Evolutionary conservation across 805 yeast genomes (phyloP).

Genomic region (Wickerhamiella kazuoi): DNA sequence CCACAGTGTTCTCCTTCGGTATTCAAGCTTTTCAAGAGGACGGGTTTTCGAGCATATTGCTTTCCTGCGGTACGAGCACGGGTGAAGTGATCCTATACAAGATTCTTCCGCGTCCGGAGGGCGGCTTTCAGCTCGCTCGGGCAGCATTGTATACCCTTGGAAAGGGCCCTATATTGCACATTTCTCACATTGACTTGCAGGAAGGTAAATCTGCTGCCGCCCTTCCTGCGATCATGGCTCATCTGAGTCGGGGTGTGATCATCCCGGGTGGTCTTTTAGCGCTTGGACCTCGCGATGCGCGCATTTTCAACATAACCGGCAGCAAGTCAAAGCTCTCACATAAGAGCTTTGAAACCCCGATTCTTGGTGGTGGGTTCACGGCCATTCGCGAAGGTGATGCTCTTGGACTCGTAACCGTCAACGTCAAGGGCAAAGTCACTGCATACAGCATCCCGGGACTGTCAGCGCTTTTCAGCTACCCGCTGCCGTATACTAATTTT

Average conservation of each 20-base stretch:
- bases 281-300: constrained; percentile 32
- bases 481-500: constrained; percentile 5
- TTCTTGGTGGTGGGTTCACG: constrained; percentile 36
- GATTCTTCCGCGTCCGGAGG: constrained; percentile 43
- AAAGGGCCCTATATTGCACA: constrained; percentile 33
- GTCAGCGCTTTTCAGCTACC: constrained; percentile 9
- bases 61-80: constrained; percentile 57
- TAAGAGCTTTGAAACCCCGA: constrained; percentile 38
- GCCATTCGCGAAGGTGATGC: constrained; percentile 29
- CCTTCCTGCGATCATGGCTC: constrained; percentile 34
- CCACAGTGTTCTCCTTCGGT: constrained; percentile 51
- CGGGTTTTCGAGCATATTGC: constrained; percentile 48
- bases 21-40: constrained; percentile 53
- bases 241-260: constrained; percentile 40
- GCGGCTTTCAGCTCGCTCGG: constrained; percentile 40
- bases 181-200: constrained; percentile 40
- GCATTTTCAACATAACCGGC: constrained; percentile 42
- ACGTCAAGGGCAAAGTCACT: constrained; percentile 9
- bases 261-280: constrained; percentile 47
- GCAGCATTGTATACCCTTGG: constrained; percentile 32
- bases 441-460: constrained; percentile 14
- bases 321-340: constrained; percentile 49
- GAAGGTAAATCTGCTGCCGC: constrained; percentile 56
- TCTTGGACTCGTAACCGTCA: constrained; percentile 17
- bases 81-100: constrained; percentile 57